Percentiles rank a stretch among this genome's conserved stretches.
Evolutionary conservation across 192 early-diverging fungal genomes (phyloP).

Genomic region (Backusella australiensis): DNA sequence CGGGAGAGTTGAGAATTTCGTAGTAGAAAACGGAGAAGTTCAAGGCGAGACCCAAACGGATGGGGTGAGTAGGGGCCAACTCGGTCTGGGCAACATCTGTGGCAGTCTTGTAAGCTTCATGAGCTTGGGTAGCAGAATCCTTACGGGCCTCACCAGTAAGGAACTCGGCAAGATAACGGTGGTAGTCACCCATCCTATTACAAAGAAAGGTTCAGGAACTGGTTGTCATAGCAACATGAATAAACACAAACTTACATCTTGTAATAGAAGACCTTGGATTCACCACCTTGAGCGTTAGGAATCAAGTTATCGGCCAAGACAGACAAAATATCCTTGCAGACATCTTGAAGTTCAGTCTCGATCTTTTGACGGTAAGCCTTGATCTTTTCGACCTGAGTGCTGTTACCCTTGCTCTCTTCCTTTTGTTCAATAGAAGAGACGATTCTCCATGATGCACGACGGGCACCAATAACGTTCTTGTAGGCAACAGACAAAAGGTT

Average conservation of each 20-base stretch:
- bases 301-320: constrained; percentile 93
- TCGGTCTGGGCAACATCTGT: constrained; percentile 93
- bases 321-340: constrained; percentile 92
- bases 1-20: constrained; percentile 98
- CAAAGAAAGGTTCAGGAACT: constrained; percentile 37
- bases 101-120: constrained; percentile 94
- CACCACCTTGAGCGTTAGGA: constrained; percentile 86
- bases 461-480: constrained; percentile 99
- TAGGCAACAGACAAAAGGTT: constrained; percentile 98
- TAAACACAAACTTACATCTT: constrained; percentile 77
- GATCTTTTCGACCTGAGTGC: constrained; percentile 87
- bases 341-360: constrained; percentile 90
- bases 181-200: constrained; percentile 96
- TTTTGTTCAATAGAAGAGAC: constrained; percentile 99
- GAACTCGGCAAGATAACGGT: constrained; percentile 99
- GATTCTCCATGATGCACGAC: constrained; percentile 98
- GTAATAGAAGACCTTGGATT: constrained; percentile 99
- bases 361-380: constrained; percentile 94
- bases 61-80: constrained; percentile 96
- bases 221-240: constrained; percentile 12
- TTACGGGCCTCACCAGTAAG: constrained; percentile 82
- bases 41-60: constrained; percentile 95
- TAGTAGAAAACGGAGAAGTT: constrained; percentile 99
- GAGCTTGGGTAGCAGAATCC: constrained; percentile 77
- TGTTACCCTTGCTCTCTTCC: constrained; percentile 95